Evolutionary conservation across 306 rosid genomes (phyloP), one percentile per base, ranked within the genome.

Genomic region (Acacia acuminata): DNA sequence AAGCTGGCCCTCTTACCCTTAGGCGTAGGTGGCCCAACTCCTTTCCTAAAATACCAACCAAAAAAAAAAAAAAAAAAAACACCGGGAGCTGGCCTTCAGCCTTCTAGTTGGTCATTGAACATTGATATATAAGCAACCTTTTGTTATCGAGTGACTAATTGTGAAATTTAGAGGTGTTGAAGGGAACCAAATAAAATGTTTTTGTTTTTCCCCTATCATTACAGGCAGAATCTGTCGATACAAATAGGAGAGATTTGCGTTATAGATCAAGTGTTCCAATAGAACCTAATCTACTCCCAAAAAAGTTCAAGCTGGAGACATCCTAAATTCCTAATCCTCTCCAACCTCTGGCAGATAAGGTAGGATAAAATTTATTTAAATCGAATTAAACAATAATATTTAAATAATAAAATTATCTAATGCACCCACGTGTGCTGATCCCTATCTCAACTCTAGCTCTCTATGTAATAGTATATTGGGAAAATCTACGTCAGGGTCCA

Each of bases 61-160:
- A n/a, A n/a, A n/a, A n/a, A n/a, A n/a, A n/a, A n/a, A n/a, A n/a
- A n/a, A n/a, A n/a, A n/a, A n/a, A n/a, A n/a, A n/a, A n/a, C n/a
- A n/a, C n/a, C n/a, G n/a, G n/a, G n/a, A n/a, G n/a, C n/a, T n/a
- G n/a, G n/a, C n/a, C n/a, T n/a, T n/a, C n/a, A 24, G 24, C 24
- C 22, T 56, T 78, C 69, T 79, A 70, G 36, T 30, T 11, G 71
- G 70, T 68, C 19, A 76, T 38, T 78, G 82, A 64, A 67, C n/a
- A 79, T 53, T 81, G 78, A 63, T 79, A 44, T 76, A 55, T 51
- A 61, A 60, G 64, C 74, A 77, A 58, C 27, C 32, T 61, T 65
- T 50, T 40, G 25, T 58, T 58, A 48, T 77, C 47, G 50, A 34
- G 42, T 38, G 38, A 73, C 55, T 64, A 56, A 20, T 10, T 58